These are phyloP conservation scores for Aureobasidium vineae DNA, from an alignment of 2,329 filamentous ascomycete genomes.

Conservation along the genomic window DNA sequence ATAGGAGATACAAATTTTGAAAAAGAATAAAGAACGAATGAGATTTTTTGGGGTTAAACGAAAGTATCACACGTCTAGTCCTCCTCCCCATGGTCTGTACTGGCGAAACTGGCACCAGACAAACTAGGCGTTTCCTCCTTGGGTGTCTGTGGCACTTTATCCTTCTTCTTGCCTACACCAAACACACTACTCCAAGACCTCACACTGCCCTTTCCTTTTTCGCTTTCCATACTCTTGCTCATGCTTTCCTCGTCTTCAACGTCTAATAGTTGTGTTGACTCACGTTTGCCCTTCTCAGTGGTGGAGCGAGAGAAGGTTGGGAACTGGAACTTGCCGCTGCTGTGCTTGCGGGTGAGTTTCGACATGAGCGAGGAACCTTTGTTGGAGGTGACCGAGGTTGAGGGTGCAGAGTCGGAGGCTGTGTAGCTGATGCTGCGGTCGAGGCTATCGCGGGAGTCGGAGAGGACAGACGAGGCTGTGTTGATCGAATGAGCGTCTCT, in stretches of 20 bases:
- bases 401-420: slow-evolving; percentile 34
- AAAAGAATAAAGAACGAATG: not conserved
- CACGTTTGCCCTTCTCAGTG: slow-evolving; percentile 27
- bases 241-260: slow-evolving; percentile 40
- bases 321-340: slow-evolving; percentile 46
- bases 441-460: slow-evolving; percentile 39
- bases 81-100: slow-evolving; percentile 28
- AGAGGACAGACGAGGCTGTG: slow-evolving; percentile 37
- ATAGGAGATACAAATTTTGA: no score
- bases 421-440: slow-evolving; percentile 43
- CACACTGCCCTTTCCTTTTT: slow-evolving; percentile 40
- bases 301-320: slow-evolving; percentile 42
- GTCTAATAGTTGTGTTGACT: slow-evolving; percentile 34
- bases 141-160: slow-evolving; percentile 45
- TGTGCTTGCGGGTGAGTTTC: slow-evolving; percentile 50
- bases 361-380: slow-evolving; percentile 46
- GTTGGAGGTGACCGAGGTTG: slow-evolving; percentile 32
- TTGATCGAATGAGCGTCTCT: slow-evolving; percentile 46
- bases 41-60: not conserved
- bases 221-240: slow-evolving; percentile 35
- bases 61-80: not conserved
- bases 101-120: slow-evolving; percentile 47
- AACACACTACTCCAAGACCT: slow-evolving; percentile 49
- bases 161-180: slow-evolving; percentile 38
- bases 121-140: slow-evolving; percentile 48